Base-by-base conservation (phyloP, 2,329 filamentous ascomycete species). In the Akanthomyces uredinophilus region DNA sequence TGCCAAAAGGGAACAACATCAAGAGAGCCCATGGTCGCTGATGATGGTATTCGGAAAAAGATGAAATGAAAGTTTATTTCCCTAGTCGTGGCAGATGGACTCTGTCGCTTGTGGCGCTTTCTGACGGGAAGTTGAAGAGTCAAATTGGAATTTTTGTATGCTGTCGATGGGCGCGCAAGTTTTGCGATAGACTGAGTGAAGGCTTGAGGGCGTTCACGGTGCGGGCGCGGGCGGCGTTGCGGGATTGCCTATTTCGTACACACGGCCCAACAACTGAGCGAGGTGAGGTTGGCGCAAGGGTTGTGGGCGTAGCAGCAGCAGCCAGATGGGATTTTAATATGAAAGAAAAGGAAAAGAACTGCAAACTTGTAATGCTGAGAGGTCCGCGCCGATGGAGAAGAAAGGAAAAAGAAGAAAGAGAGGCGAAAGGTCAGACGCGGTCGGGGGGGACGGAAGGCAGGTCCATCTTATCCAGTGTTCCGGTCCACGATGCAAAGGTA, bases 1-100 rank as follows among this genome's bases (percentile, higher is more conserved):
- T 94, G 88, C 92, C 92, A 96, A 78, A 89, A 96, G 0, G 89
- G 87, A 14, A 75, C 64, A 63, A 63, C 61, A 44, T 65, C 61
- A 54, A 68, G 65, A 32, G 69, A 70, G 43, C 77, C 77, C 78
- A 81, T 80, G 29, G 37, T 47, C 27, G 16, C 5, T 20, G 39
- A 24, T 32, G 24, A 13, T 39, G 24, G 8, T 6, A 20, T 50
- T 24, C n/a, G 44, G 4, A 20, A 6, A 14, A 46, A 8, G 24
- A 29, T n/a, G 27, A 29, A 29, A 18, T 32, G 24, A 39, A 41
- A 16, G 13, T 1, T 53, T 43, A 20, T 56, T 54, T 43, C 10
- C 47, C 11, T 46, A 29, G 27, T 29, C 27, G 27, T n/a, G n/a
- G n/a, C 27, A 29, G 27, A 29, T 29, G 27, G 6, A 6, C 27